A percentile compares a stretch with the other conserved stretches of the same genome.
Evolutionary conservation across 2,329 filamentous ascomycete genomes (phyloP).

Genomic region (Colletotrichum zoysiae): DNA sequence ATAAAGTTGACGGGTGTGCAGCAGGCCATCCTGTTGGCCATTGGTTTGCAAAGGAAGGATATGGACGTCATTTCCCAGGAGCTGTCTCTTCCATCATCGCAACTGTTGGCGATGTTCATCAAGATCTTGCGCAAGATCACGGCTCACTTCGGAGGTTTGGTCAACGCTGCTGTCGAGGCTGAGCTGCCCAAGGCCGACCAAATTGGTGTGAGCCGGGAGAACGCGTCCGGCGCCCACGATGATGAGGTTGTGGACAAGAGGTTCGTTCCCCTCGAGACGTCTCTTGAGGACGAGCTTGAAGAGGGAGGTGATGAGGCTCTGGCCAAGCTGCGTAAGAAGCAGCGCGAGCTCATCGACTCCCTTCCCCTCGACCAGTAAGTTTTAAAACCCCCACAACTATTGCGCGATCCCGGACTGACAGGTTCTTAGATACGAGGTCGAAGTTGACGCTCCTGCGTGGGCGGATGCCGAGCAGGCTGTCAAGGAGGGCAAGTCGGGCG

Average conservation of each 20-base stretch:
- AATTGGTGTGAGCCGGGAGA: slow-evolving; percentile 69
- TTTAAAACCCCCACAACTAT: neutral
- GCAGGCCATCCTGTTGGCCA: slow-evolving; percentile 86
- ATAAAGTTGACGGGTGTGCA: slow-evolving; percentile 86
- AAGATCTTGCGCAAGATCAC: slow-evolving; percentile 94
- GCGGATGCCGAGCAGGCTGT: slow-evolving; percentile 83
- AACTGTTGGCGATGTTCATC: slow-evolving; percentile 96
- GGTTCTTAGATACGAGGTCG: slow-evolving; percentile 71
- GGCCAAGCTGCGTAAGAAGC: slow-evolving; percentile 79
- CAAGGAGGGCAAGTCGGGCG: slow-evolving; percentile 69
- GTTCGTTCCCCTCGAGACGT: slow-evolving; percentile 78
- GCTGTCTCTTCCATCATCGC: slow-evolving; percentile 77
- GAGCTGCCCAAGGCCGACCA: slow-evolving; percentile 70
- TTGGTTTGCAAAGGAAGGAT: slow-evolving; percentile 91
- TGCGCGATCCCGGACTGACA: slow-evolving; percentile 37
- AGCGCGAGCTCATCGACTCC: slow-evolving; percentile 89
- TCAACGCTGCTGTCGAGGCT: slow-evolving; percentile 79
- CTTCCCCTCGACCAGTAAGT: slow-evolving; percentile 88
- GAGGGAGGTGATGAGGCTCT: slow-evolving; percentile 85
- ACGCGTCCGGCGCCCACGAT: slow-evolving; percentile 75
- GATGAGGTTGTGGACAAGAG: slow-evolving; percentile 74
- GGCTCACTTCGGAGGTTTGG: slow-evolving; percentile 78
- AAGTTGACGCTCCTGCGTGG: slow-evolving; percentile 72
- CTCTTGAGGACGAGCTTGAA: slow-evolving; percentile 84
- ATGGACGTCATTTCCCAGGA: slow-evolving; percentile 86